phyloP scores from a whole-genome alignment of 2,329 filamentous ascomycete species.

The Phyllosticta citriasiana region DNA sequence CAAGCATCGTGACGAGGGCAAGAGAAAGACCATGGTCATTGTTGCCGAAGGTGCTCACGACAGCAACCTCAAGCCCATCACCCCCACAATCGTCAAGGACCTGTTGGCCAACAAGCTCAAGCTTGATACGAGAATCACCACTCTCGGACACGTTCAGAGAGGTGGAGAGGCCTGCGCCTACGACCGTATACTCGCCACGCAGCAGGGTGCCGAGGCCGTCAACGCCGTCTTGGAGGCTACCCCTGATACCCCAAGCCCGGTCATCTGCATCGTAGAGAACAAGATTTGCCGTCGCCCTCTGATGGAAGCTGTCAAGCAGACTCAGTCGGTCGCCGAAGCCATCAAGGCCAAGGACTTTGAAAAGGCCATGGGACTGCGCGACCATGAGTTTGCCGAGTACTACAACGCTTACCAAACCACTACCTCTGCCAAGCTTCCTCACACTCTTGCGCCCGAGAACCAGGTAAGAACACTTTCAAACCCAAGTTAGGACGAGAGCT shows the following conservation, averaged over 20 bases:
- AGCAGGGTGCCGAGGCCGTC: slow-evolving; percentile 91
- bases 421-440: slow-evolving; percentile 67
- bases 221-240: slow-evolving; percentile 83
- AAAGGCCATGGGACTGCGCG: slow-evolving; percentile 75
- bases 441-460: slow-evolving; percentile 55
- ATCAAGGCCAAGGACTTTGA: slow-evolving; percentile 82
- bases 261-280: slow-evolving; percentile 96
- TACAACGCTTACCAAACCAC: slow-evolving; percentile 86
- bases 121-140: slow-evolving; percentile 88
- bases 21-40: slow-evolving; percentile 96
- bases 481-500: not conserved
- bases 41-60: slow-evolving; percentile 93
- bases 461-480: slow-evolving; percentile 46
- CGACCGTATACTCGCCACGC: slow-evolving; percentile 82
- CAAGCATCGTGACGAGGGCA: slow-evolving; percentile 77
- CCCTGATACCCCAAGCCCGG: slow-evolving; percentile 80
- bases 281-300: slow-evolving; percentile 88
- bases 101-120: slow-evolving; percentile 72
- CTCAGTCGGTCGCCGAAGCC: slow-evolving; percentile 70
- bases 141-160: slow-evolving; percentile 92
- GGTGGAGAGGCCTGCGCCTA: slow-evolving; percentile 88
- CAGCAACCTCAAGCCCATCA: slow-evolving; percentile 72
- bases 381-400: slow-evolving; percentile 90
- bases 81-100: slow-evolving; percentile 70
- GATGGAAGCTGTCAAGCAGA: slow-evolving; percentile 79